Evolutionary conservation across 169 alveolate species (phyloP).

Genomic region (Cryptosporidium andersoni): DNA sequence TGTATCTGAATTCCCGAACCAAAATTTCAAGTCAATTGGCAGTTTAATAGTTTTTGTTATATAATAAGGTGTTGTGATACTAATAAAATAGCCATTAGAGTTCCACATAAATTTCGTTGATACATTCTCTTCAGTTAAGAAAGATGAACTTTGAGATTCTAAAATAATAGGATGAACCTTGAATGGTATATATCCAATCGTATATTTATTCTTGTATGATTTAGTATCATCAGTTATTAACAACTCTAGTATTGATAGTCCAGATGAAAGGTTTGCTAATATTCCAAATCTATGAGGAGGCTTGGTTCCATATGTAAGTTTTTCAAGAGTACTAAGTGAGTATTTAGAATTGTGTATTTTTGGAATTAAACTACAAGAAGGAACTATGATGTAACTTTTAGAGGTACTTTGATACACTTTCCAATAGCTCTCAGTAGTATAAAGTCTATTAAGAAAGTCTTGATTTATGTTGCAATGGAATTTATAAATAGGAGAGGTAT

Average conservation of each 20-base stretch:
- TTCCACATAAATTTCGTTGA: conserved; percentile 6
- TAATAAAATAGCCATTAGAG: background rate
- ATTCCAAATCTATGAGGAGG: background rate
- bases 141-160: conserved; percentile 10
- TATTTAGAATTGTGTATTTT: background rate
- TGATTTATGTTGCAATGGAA: background rate
- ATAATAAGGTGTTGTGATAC: background rate
- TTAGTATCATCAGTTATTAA: background rate
- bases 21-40: conserved; percentile 16
- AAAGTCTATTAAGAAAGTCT: conserved; percentile 11
- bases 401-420: background rate
- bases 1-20: conserved; percentile 46
- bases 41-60: background rate
- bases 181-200: background rate
- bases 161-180: conserved; percentile 32
- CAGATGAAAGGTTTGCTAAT: background rate
- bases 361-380: conserved; percentile 29
- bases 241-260: too few species aligned
- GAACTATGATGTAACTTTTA: conserved; percentile 2
- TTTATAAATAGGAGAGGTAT: conserved; percentile 32
- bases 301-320: background rate
- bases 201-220: background rate
- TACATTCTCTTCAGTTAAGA: conserved; percentile 2
- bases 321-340: background rate
- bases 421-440: conserved; percentile 28